These are phyloP conservation scores for Diutina pseudorugosa DNA, from an alignment of 1,139 yeast genomes.

Conservation along the genomic window DNA sequence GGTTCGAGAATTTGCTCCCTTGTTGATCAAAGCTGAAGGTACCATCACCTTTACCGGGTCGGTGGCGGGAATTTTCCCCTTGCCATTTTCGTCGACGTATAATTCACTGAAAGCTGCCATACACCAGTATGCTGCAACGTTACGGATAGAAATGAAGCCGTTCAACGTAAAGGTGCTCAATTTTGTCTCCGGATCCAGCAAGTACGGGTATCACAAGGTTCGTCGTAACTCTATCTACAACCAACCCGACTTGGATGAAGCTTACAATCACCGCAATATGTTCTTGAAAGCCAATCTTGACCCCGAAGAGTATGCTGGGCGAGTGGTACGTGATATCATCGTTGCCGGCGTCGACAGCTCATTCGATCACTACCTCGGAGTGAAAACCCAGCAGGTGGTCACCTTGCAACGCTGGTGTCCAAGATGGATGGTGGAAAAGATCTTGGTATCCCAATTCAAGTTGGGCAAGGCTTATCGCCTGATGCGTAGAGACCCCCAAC, in stretches of 20 bases:
- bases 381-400: not conserved
- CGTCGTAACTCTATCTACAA: not conserved
- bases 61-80: constrained; percentile 19
- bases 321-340: constrained; percentile 41
- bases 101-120: constrained; percentile 71
- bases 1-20: not conserved
- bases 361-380: constrained; percentile 25
- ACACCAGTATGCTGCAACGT: constrained; percentile 51
- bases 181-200: constrained; percentile 32
- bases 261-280: not conserved
- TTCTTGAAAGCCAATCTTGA: not conserved
- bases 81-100: constrained; percentile 63
- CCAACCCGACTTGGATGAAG: not conserved
- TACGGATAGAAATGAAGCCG: constrained; percentile 59
- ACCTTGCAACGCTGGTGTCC: constrained; percentile 28
- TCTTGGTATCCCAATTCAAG: constrained; percentile 36
- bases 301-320: constrained; percentile 42
- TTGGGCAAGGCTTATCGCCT: constrained; percentile 12
- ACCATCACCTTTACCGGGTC: not conserved
- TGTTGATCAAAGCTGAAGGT: not conserved
- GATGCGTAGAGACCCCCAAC: not conserved
- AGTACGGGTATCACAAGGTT: not conserved
- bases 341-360: constrained; percentile 27
- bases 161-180: constrained; percentile 64
- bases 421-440: constrained; percentile 33